Percentiles rank a stretch among this genome's conserved stretches.
These are phyloP conservation scores for Oropetium thomaeum DNA, from an alignment of 176 grass and related monocot genomes.

Conservation along the genomic window DNA sequence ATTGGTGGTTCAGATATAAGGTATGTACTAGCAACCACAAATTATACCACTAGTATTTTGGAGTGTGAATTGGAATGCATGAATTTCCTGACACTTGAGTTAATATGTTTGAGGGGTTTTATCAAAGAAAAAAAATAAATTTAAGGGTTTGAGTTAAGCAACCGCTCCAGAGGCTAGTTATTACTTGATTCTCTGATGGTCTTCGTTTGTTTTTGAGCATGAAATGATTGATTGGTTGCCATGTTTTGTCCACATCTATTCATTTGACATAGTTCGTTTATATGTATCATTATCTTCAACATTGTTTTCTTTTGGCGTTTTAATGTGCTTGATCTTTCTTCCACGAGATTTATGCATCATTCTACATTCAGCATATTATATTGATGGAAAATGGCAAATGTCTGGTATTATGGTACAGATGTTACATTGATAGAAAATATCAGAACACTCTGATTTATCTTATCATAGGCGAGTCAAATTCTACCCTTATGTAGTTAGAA, in stretches of 20 bases:
- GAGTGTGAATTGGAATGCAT: background rate
- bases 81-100: background rate
- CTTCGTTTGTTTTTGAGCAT: background rate
- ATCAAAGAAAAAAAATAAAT: too few relatives aligned
- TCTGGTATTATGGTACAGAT: background rate
- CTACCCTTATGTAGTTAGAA: background rate
- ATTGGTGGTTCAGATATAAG: constrained; percentile 88
- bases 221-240: background rate
- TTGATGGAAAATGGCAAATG: too few relatives aligned
- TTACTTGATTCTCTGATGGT: background rate
- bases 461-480: background rate
- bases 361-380: background rate
- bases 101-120: too few relatives aligned
- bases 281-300: background rate
- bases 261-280: background rate
- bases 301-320: background rate
- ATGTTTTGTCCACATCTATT: background rate
- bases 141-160: too few relatives aligned
- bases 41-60: background rate
- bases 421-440: background rate
- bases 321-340: background rate
- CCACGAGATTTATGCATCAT: background rate
- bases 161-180: background rate
- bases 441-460: background rate
- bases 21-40: constrained; percentile 28